Base-by-base conservation (phyloP, 1,284 basidiomycete genomes). In the Boletus albobrunnescens region DNA sequence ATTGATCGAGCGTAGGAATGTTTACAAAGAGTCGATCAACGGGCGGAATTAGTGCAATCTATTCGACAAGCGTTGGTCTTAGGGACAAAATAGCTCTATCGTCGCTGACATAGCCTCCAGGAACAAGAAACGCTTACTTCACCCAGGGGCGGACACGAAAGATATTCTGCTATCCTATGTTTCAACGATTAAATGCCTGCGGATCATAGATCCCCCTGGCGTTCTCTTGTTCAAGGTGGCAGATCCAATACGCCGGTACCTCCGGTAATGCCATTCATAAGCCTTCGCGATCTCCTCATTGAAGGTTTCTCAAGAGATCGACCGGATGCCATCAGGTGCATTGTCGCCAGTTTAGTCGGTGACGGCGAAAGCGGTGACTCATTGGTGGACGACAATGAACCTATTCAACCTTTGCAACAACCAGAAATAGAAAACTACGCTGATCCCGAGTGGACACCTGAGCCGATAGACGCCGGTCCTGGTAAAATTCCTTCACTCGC, bases 111-210 rank as follows among this genome's bases (percentile, higher is more conserved):
- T 9, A 20, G 41, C 42, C 13, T 49, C 4, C 56, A 94, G 91
- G 22, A 92, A 91, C 58, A 77, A 80, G 43, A 88, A 84, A 60
- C 87, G 95, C 4, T 77, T 99, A 0, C 80, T 99, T 12, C 95
- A 99, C 63, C 96, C 96, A 0, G 96, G 94, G 9, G 93, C 94
- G 2, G 93, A 94, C 54, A 99, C 96, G 0, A 89, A 89, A 57
- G 82, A 92, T 55, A 94, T 99, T 51, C 75, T 99, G 17, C 75
- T 82, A 2, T 87, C 92, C 75, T 99, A 99, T 66, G 91, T 98
- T n/a, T 84, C 87, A 2, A 94, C 92, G 2, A 97, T 99, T 60
- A 86, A 88, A 53, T 93, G 91, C 58, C 70, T 99, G 13, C 84
- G 94, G 1, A 81, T 94, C 37, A 73, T 99, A 23, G 95, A 99